A percentile compares a stretch with the other conserved stretches of the same genome.
Conservation (phyloP, 768 basidiomycete genomes). For the Rhodosporidiobolus odoratus region DNA sequence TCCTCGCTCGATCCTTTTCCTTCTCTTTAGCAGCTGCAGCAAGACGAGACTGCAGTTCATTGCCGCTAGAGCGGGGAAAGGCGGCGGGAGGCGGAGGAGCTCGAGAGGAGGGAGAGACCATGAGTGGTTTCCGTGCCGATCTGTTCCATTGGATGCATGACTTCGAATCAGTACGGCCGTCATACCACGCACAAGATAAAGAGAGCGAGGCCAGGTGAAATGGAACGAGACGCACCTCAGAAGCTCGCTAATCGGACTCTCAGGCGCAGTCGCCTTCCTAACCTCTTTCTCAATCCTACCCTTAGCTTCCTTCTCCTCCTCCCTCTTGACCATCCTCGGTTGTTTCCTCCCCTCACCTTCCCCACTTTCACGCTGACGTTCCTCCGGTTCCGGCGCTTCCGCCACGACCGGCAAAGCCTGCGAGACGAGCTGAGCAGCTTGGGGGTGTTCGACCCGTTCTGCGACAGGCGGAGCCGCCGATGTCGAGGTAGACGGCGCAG, state of each 20-base stretch:
- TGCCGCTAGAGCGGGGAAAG: neutral
- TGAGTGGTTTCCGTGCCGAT: slow-evolving; percentile 42
- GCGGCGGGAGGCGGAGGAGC: neutral
- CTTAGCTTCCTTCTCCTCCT: slow-evolving; percentile 36
- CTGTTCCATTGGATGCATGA: neutral
- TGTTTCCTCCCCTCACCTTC: neutral
- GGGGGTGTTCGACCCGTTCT: slow-evolving; percentile 7
- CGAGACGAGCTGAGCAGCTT: slow-evolving; percentile 32
- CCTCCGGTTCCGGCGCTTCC: slow-evolving; percentile 22
- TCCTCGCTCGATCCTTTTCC: too few species aligned
- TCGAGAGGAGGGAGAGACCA: slow-evolving; percentile 40
- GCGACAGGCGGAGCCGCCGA: neutral
- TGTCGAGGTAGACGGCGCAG: too few species aligned
- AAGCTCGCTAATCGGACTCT: slow-evolving; percentile 85
- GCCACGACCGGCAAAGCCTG: slow-evolving; percentile 57
- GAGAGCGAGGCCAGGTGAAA: neutral
- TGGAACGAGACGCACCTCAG: slow-evolving; percentile 51
- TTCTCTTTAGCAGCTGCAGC: slow-evolving; percentile 1
- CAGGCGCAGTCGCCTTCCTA: slow-evolving; percentile 90
- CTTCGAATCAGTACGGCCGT: neutral
- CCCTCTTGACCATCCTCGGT: slow-evolving; percentile 11
- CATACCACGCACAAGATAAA: neutral
- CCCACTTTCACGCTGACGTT: neutral
- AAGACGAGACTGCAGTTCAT: slow-evolving; percentile 11
- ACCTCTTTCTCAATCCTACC: slow-evolving; percentile 75